These are phyloP conservation scores for Mortierella sp. DNA, from an alignment of 371 early-diverging fungal species.

Conservation along the genomic window DNA sequence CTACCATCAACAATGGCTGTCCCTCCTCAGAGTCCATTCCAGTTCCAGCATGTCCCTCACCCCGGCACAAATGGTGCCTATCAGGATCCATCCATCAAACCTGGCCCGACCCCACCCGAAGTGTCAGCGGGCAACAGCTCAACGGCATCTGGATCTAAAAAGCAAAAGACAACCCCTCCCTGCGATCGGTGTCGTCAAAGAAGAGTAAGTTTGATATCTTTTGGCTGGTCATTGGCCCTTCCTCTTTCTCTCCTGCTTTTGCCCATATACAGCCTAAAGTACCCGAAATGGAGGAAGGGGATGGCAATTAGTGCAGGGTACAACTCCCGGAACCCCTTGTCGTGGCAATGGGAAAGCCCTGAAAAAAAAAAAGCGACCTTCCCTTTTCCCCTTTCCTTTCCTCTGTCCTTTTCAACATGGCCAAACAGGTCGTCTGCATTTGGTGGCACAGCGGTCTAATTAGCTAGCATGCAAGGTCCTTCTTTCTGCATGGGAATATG, in stretches of 20 bases:
- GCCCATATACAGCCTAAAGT: too few relatives aligned
- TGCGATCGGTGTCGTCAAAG: slow-evolving; percentile 54
- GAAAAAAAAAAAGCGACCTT: too few relatives aligned
- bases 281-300: too few relatives aligned
- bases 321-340: too few relatives aligned
- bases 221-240: neutral
- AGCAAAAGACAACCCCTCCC: slow-evolving; percentile 50
- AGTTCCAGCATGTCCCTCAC: slow-evolving; percentile 32
- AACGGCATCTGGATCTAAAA: slow-evolving; percentile 25
- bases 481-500: too few relatives aligned
- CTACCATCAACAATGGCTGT: slow-evolving; percentile 22
- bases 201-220: slow-evolving; percentile 28
- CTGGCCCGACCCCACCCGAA: slow-evolving; percentile 14
- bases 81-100: slow-evolving; percentile 19
- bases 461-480: too few relatives aligned
- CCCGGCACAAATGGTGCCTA: slow-evolving; percentile 8
- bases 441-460: too few relatives aligned
- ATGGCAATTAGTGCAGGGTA: too few relatives aligned
- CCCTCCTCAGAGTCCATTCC: slow-evolving; percentile 36
- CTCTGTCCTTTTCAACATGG: too few relatives aligned
- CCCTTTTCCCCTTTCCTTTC: too few relatives aligned
- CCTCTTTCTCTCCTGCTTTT: neutral
- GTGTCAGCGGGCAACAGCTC: neutral
- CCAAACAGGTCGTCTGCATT: too few relatives aligned
- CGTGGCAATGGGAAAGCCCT: too few relatives aligned